Evolutionary conservation across 2,329 filamentous ascomycete genomes (phyloP), one percentile per base, ranked within the genome.

Genomic region (Scedosporium dehoogii): DNA sequence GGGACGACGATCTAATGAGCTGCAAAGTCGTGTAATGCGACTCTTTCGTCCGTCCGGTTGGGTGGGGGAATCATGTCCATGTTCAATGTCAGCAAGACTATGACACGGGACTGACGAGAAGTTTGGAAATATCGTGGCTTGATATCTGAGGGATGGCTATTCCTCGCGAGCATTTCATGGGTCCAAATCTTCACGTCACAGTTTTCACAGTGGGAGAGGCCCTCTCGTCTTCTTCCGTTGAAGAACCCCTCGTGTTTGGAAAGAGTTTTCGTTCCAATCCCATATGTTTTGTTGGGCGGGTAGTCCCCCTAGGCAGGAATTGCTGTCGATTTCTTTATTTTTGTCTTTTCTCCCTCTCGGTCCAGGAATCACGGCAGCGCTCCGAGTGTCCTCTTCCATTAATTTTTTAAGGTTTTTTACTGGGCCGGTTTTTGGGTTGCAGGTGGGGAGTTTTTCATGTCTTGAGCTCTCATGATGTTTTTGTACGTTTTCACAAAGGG

Each of bases 401-500:
- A 16, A 18, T 41, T 48, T 18, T 33, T 21, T 18, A 58, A 33
- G 53, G 25, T 48, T 56, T 58, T 57, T 46, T 56, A 29, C 27
- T 29, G n/a, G 41, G 44, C 38, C 51, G 57, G 25, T 27, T 27
- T 27, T 58, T 21, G 25, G 58, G 41, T 46, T 62, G 16, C n/a
- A 44, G 53, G 33, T 41, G 44, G 4, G 56, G 48, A 23, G 29
- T 59, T 56, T 63, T 59, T 56, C 41, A 59, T 56, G 53, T 42
- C 55, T 59, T 23, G 53, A 44, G 61, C 56, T 48, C 61, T 25
- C 61, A 59, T 48, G 53, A 25, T 44, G 33, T 44, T 58, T 58
- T 21, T 42, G 29, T 62, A 42, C 51, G 51, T 55, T 55, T 55
- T 23, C 48, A 55, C n/a, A 55, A 25, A 23, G 51, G 51, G 23